phyloP scores from a whole-genome alignment of 495 filamentous ascomycete genomes.

The Xanthoparmelia taractica region DNA sequence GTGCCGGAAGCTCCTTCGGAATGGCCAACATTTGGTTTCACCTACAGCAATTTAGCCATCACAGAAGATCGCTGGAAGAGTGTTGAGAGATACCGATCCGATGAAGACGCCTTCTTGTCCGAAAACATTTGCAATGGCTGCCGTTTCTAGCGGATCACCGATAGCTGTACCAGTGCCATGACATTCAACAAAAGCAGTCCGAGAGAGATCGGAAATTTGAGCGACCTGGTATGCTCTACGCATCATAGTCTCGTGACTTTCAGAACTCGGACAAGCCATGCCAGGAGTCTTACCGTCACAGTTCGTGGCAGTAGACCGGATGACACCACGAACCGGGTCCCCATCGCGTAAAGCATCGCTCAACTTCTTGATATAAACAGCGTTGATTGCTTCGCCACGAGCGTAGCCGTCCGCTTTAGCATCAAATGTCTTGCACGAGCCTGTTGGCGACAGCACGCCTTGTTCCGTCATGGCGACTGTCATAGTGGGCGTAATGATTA shows the following conservation, averaged over 20 bases:
- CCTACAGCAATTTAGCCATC: conserved; percentile 23
- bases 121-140: conserved; percentile 25
- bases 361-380: conserved; percentile 34
- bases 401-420: conserved; percentile 55
- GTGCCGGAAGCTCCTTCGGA: conserved; percentile 37
- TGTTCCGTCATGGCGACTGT: conserved; percentile 29
- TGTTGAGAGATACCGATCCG: conserved; percentile 14
- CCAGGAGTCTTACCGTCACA: conserved; percentile 32
- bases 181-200: conserved; percentile 30
- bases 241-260: conserved; percentile 32
- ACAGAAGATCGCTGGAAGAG: neutral
- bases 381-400: conserved; percentile 47
- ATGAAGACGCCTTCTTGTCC: conserved; percentile 23
- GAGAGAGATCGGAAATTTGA: conserved; percentile 24
- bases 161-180: conserved; percentile 38
- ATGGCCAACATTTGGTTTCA: conserved; percentile 45
- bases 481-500: conserved; percentile 35
- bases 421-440: conserved; percentile 53
- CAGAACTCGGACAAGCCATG: conserved; percentile 19
- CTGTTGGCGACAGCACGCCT: conserved; percentile 27
- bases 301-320: conserved; percentile 32
- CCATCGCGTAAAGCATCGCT: conserved; percentile 31
- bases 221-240: conserved; percentile 31
- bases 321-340: conserved; percentile 35
- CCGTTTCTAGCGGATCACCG: conserved; percentile 6